Conservation (phyloP, 1,284 basidiomycete genomes). For the Ustilago trichophora region DNA sequence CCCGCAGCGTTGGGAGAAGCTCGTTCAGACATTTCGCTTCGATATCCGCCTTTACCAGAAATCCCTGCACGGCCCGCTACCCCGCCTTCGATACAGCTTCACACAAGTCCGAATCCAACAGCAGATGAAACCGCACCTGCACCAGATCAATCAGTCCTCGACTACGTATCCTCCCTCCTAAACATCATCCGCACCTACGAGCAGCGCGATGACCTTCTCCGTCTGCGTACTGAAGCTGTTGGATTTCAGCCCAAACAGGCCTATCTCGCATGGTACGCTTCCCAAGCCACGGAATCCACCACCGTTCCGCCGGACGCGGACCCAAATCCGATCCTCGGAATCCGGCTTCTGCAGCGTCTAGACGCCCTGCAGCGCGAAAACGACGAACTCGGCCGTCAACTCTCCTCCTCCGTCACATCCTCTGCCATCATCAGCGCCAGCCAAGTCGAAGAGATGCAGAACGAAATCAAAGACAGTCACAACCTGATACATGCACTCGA, state of each 20-base stretch:
- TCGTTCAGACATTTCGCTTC: constrained; percentile 27
- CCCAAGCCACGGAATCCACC: too few species aligned
- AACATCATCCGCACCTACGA: constrained; percentile 18
- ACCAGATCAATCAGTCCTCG: background rate
- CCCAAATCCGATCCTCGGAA: constrained; percentile 45
- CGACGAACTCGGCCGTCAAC: constrained; percentile 36
- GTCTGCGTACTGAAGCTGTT: constrained; percentile 46
- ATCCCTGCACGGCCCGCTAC: constrained; percentile 14
- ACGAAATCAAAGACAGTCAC: constrained; percentile 26
- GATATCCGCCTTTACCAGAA: constrained; percentile 29
- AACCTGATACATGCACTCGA: constrained; percentile 33
- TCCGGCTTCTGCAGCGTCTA: constrained; percentile 44
- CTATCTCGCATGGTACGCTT: constrained; percentile 34
- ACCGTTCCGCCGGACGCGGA: too few species aligned
- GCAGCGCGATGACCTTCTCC: constrained; percentile 37
- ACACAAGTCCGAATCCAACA: background rate
- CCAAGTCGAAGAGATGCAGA: constrained; percentile 2
- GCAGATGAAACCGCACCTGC: background rate
- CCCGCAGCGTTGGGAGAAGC: background rate
- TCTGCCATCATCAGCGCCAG: background rate
- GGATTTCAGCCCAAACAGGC: constrained; percentile 41
- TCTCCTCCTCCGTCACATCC: constrained; percentile 4
- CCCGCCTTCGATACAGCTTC: constrained; percentile 4
- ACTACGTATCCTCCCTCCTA: constrained; percentile 19
- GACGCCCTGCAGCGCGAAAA: constrained; percentile 43